These are phyloP conservation scores for Clarireedia paspali DNA, from an alignment of 2,329 filamentous ascomycete species.

Conservation along the genomic window DNA sequence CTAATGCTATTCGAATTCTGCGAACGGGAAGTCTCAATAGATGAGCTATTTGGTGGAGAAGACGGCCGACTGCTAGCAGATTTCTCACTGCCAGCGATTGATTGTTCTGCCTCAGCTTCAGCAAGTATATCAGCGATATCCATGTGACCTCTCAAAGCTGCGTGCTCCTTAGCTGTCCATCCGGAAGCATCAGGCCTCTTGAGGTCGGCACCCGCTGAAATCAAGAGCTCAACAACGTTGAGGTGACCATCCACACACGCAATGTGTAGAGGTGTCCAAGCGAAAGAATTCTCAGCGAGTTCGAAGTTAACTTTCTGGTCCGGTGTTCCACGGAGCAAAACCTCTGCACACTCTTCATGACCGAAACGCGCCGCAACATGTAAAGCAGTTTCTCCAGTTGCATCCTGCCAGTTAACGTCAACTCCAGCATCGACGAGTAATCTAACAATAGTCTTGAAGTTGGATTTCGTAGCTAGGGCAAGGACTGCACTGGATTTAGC, in stretches of 20 bases:
- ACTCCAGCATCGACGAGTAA: conserved; percentile 85
- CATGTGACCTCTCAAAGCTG: conserved; percentile 81
- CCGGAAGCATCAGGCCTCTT: conserved; percentile 75
- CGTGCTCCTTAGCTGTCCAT: conserved; percentile 92
- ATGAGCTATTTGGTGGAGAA: conserved; percentile 46
- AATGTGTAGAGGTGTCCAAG: conserved; percentile 93
- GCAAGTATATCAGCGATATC: conserved; percentile 66
- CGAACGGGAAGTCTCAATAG: conserved; percentile 53
- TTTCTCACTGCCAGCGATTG: conserved; percentile 27
- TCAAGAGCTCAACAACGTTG: conserved; percentile 65
- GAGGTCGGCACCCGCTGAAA: conserved; percentile 70
- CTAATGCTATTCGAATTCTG: conserved; percentile 36
- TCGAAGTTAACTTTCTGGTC: conserved; percentile 70
- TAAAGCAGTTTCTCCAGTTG: conserved; percentile 78
- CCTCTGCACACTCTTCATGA: conserved; percentile 69
- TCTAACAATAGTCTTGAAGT: conserved; percentile 76
- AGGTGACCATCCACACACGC: conserved; percentile 84
- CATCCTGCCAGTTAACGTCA: conserved; percentile 88
- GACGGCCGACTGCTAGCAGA: conserved; percentile 20
- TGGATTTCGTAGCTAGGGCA: conserved; percentile 78
- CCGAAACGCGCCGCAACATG: conserved; percentile 89
- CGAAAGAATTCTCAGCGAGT: conserved; percentile 72
- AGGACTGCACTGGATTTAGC: conserved; percentile 83
- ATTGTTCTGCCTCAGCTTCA: conserved; percentile 26
- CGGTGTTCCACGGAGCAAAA: conserved; percentile 62